A percentile compares a stretch with the other conserved stretches of the same genome.
Evolutionary conservation across 148 eudicot species (phyloP).

Genomic region (Fallopia convolvulus): DNA sequence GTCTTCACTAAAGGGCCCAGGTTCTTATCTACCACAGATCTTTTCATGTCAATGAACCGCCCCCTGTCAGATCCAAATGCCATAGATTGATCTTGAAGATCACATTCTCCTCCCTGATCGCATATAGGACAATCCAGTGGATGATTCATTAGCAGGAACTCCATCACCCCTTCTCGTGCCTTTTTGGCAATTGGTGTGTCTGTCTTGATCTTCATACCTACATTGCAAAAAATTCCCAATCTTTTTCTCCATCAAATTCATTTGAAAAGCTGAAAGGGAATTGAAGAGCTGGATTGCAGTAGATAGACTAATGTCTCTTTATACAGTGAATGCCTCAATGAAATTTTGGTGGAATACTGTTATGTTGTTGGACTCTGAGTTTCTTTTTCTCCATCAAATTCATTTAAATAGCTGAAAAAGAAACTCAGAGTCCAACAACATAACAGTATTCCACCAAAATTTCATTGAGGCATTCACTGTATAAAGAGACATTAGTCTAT

Average conservation of each 20-base stretch:
- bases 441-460: not conserved
- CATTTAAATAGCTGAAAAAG: not conserved
- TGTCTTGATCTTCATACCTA: slow-evolving; percentile 98
- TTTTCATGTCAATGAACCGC: slow-evolving; percentile 91
- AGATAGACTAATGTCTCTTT: not conserved
- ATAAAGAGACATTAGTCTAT: not conserved
- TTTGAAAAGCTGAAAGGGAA: not conserved
- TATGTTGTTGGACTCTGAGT: not conserved
- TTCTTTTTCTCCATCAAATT: not conserved
- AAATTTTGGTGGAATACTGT: not conserved
- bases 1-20: slow-evolving; percentile 97
- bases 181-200: slow-evolving; percentile 97
- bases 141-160: slow-evolving; percentile 95
- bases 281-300: not conserved
- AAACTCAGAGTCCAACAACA: not conserved
- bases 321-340: not conserved
- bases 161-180: slow-evolving; percentile 99
- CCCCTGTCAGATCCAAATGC: slow-evolving; percentile 99
- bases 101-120: slow-evolving; percentile 99
- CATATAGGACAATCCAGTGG: slow-evolving; percentile 98
- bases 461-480: not conserved
- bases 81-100: slow-evolving; percentile 99
- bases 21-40: slow-evolving; percentile 98
- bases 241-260: not conserved
- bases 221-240: not conserved